Conservation (phyloP, 192 early-diverging fungal genomes). For the Borealophlyctis nickersoniae region DNA sequence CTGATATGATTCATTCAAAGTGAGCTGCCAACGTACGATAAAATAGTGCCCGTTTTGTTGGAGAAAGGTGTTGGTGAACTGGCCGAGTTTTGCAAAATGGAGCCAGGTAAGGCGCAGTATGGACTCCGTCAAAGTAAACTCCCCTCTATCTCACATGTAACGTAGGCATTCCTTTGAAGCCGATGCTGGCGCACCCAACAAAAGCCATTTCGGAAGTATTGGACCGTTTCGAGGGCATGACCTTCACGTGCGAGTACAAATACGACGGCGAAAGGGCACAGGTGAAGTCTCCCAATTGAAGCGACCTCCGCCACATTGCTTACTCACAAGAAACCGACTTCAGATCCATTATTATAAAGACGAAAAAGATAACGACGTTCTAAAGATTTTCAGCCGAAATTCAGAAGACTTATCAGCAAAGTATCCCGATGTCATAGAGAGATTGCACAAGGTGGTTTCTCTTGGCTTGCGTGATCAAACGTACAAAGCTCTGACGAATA, state of each 20-base stretch:
- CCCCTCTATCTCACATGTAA: background rate
- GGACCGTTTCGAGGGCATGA: constrained; percentile 86
- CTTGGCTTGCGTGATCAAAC: background rate
- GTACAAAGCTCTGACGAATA: no score
- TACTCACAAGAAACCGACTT: constrained; percentile 9
- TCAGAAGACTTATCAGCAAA: constrained; percentile 89
- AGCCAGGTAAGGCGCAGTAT: constrained; percentile 60
- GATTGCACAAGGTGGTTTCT: constrained; percentile 61
- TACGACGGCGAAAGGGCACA: constrained; percentile 97
- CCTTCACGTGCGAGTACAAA: constrained; percentile 98
- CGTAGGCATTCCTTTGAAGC: constrained; percentile 90
- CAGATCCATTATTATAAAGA: no score
- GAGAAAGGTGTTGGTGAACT: constrained; percentile 70
- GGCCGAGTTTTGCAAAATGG: constrained; percentile 78
- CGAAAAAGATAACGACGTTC: constrained; percentile 71
- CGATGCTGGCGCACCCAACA: constrained; percentile 99
- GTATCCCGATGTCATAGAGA: constrained; percentile 90
- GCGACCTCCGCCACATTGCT: no score
- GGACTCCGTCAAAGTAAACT: constrained; percentile 7
- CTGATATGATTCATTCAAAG: no score
- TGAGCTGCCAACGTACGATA: constrained; percentile 90
- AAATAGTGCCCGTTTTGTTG: constrained; percentile 82
- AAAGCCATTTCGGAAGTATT: constrained; percentile 89
- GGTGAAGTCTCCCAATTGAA: no score
- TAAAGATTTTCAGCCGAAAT: constrained; percentile 90